A percentile compares a stretch with the other conserved stretches of the same genome.
Evolutionary conservation across 805 yeast genomes (phyloP).

Genomic region (Candida golubevii): DNA sequence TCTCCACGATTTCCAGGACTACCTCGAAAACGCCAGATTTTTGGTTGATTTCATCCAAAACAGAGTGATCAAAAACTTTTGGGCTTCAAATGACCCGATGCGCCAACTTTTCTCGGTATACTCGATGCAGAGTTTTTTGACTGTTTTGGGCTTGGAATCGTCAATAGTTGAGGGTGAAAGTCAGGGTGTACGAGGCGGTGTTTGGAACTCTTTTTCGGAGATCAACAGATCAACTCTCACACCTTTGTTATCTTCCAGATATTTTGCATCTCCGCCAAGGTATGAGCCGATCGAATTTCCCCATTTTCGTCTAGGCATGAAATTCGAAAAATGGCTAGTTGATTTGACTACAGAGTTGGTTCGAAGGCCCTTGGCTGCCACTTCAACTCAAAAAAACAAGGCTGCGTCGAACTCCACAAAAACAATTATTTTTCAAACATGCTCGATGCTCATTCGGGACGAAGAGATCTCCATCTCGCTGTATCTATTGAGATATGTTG

Average conservation of each 20-base stretch:
- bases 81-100: slow-evolving; percentile 86
- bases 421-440: slow-evolving; percentile 51
- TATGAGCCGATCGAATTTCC: slow-evolving; percentile 57
- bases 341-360: slow-evolving; percentile 65
- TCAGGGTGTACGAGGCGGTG: slow-evolving; percentile 19
- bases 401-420: slow-evolving; percentile 15
- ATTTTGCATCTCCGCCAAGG: slow-evolving; percentile 53
- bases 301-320: slow-evolving; percentile 50
- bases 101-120: slow-evolving; percentile 80
- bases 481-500: slow-evolving; percentile 72
- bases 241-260: slow-evolving; percentile 72
- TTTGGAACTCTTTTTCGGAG: slow-evolving; percentile 64
- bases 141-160: slow-evolving; percentile 49
- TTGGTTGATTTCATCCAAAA: slow-evolving; percentile 61
- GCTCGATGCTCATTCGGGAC: slow-evolving; percentile 60
- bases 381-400: slow-evolving; percentile 10
- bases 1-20: slow-evolving; percentile 58
- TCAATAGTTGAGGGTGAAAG: slow-evolving; percentile 17
- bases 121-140: slow-evolving; percentile 82
- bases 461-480: slow-evolving; percentile 68
- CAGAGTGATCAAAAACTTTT: slow-evolving; percentile 74
- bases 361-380: slow-evolving; percentile 30
- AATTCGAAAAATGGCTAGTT: slow-evolving; percentile 69
- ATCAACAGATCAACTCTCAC: slow-evolving; percentile 67
- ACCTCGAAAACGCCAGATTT: slow-evolving; percentile 60